phyloP scores from a whole-genome alignment of 805 yeast genomes.

The Metschnikowia colocasiae region DNA sequence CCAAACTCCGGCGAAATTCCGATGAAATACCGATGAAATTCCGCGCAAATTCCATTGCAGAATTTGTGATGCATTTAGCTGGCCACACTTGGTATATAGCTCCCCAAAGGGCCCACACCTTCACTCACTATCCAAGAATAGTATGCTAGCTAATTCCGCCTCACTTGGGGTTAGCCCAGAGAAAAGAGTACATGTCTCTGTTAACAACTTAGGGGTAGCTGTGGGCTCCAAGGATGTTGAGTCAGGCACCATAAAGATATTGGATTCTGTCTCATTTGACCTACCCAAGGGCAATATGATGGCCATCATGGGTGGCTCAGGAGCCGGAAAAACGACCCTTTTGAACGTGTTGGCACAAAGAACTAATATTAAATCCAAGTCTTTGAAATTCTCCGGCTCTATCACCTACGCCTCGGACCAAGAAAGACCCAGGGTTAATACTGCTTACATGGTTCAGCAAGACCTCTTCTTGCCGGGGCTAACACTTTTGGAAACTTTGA shows the following conservation, averaged over 20 bases:
- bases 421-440: slow-evolving; percentile 20
- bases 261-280: slow-evolving; percentile 52
- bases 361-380: slow-evolving; percentile 37
- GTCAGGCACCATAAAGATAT: slow-evolving; percentile 18
- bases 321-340: slow-evolving; percentile 81
- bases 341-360: slow-evolving; percentile 62
- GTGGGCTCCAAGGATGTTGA: slow-evolving; percentile 14
- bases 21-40: not conserved
- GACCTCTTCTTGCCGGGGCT: slow-evolving; percentile 69
- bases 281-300: slow-evolving; percentile 59
- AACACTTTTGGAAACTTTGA: slow-evolving; percentile 67
- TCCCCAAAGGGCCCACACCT: not conserved
- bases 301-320: slow-evolving; percentile 86
- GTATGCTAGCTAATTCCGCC: slow-evolving; percentile 4
- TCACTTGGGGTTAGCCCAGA: slow-evolving; percentile 12
- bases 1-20: not conserved
- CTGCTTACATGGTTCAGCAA: slow-evolving; percentile 72
- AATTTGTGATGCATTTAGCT: not conserved
- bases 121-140: not conserved
- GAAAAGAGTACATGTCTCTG: slow-evolving; percentile 13
- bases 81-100: not conserved
- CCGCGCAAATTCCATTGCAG: slow-evolving; percentile 1
- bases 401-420: slow-evolving; percentile 27
- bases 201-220: slow-evolving; percentile 12
- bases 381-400: slow-evolving; percentile 41